A percentile compares a stretch with the other conserved stretches of the same genome.
phyloP scores from a whole-genome alignment of 2,329 filamentous ascomycete species.

The Hypoxylon sp. region DNA sequence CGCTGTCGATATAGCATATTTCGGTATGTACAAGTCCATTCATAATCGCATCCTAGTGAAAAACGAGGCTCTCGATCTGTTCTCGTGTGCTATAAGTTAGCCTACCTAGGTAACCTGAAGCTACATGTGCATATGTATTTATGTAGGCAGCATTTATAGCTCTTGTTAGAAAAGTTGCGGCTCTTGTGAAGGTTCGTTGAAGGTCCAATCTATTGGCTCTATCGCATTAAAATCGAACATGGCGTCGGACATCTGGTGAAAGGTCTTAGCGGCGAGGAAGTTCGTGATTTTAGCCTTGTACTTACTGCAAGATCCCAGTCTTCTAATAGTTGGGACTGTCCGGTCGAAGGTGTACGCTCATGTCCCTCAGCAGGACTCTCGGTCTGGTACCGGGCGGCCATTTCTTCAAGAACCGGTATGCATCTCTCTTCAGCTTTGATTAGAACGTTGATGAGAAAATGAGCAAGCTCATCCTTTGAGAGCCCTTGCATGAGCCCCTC shows the following conservation, averaged over 20 bases:
- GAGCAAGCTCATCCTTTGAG: slow-evolving; percentile 54
- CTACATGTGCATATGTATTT: neutral
- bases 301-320: slow-evolving; percentile 61
- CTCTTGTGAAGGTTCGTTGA: slow-evolving; percentile 28
- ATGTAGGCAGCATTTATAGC: neutral
- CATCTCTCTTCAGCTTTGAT: slow-evolving; percentile 55
- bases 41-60: neutral
- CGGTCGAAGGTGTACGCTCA: slow-evolving; percentile 39
- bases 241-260: slow-evolving; percentile 51
- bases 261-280: slow-evolving; percentile 9
- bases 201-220: slow-evolving; percentile 40
- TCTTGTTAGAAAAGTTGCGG: slow-evolving; percentile 12
- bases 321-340: slow-evolving; percentile 48
- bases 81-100: neutral
- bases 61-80: neutral
- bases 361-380: slow-evolving; percentile 18
- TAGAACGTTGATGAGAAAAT: slow-evolving; percentile 56
- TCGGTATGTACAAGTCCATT: neutral
- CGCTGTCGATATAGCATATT: neutral
- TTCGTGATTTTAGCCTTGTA: slow-evolving; percentile 9
- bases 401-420: slow-evolving; percentile 55
- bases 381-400: slow-evolving; percentile 39
- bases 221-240: slow-evolving; percentile 48
- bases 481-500: slow-evolving; percentile 58
- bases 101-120: neutral